Evolutionary conservation across 176 grass and related monocot genomes (phyloP).

Genomic region (Cenchrus fungigraminus): DNA sequence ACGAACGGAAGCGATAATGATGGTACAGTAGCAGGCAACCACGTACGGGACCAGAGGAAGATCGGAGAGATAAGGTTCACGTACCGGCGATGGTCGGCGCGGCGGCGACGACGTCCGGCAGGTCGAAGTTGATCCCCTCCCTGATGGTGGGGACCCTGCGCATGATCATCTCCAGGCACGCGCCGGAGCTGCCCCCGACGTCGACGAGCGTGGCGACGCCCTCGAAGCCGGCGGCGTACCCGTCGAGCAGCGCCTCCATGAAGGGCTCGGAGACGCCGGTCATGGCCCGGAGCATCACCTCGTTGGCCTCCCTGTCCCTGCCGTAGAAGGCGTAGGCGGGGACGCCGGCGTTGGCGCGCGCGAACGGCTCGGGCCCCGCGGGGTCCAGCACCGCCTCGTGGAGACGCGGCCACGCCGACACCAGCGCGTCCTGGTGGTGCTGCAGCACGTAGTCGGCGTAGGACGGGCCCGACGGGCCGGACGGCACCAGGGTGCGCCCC

Average conservation of each 20-base stretch:
- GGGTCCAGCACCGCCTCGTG: constrained; percentile 82
- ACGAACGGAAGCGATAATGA: too few species aligned
- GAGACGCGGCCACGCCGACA: constrained; percentile 68
- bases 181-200: constrained; percentile 82
- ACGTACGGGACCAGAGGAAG: too few species aligned
- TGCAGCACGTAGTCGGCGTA: constrained; percentile 87
- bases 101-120: constrained; percentile 75
- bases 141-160: constrained; percentile 39
- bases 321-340: constrained; percentile 82
- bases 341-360: constrained; percentile 66
- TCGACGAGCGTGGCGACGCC: constrained; percentile 73
- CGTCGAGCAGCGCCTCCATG: constrained; percentile 73
- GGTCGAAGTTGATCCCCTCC: constrained; percentile 84
- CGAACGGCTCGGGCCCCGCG: constrained; percentile 73
- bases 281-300: constrained; percentile 77
- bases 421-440: constrained; percentile 92
- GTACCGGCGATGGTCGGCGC: constrained; percentile 63
- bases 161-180: constrained; percentile 88
- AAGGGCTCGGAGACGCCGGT: constrained; percentile 80
- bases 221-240: constrained; percentile 52
- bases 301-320: constrained; percentile 58
- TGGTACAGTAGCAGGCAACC: too few species aligned
- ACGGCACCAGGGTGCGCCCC: constrained; percentile 61
- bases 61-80: too few species aligned
- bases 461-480: constrained; percentile 33